phyloP scores from a whole-genome alignment of 2,329 filamentous ascomycete species.

The Aureobasidium sp. region DNA sequence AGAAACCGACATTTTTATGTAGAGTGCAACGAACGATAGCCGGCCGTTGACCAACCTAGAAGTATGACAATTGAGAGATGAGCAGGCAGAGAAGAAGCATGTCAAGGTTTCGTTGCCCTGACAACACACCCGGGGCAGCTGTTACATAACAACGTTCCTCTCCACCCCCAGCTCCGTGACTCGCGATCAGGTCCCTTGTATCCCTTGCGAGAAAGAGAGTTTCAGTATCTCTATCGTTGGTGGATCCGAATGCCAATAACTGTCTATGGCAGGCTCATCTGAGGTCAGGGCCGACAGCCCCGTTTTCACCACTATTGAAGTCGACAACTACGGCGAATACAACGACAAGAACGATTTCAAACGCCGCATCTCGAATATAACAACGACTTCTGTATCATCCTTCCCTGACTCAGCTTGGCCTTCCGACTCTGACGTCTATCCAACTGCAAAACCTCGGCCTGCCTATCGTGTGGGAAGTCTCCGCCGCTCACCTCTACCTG shows the following conservation, averaged over 20 bases:
- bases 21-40: not conserved
- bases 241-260: not conserved
- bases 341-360: not conserved
- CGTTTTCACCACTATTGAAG: not conserved
- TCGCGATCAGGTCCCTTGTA: not conserved
- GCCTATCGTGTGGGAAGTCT: conserved; percentile 22
- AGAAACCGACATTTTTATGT: not conserved
- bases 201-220: not conserved
- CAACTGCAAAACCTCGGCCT: conserved; percentile 38
- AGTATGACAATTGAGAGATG: not conserved
- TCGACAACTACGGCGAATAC: not conserved
- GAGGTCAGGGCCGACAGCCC: conserved; percentile 2
- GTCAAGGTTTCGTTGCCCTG: not conserved
- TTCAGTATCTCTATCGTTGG: not conserved
- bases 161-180: conserved; percentile 7
- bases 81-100: not conserved
- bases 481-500: conserved; percentile 40
- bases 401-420: conserved; percentile 27
- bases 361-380: conserved; percentile 24
- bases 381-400: conserved; percentile 27
- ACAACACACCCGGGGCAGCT: not conserved
- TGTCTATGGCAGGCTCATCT: not conserved
- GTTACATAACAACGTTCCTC: conserved; percentile 3
- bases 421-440: conserved; percentile 31
- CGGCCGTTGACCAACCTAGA: not conserved